Percentiles rank a stretch among this genome's conserved stretches.
Evolutionary conservation across 164 flowering plant species (phyloP).

Genomic region (Nymphaea colorata): DNA sequence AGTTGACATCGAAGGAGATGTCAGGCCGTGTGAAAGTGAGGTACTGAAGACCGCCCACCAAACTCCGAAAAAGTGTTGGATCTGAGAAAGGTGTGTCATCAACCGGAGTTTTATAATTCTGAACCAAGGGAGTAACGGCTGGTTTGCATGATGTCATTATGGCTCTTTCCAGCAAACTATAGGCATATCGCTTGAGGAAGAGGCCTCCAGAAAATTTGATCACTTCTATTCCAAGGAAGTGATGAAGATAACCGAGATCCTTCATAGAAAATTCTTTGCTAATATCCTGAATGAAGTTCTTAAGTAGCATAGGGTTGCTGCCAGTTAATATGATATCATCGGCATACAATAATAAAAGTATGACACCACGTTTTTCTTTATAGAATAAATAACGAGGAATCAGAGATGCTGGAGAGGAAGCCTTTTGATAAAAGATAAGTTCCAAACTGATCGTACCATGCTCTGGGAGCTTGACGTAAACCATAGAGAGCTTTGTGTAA

Average conservation of each 20-base stretch:
- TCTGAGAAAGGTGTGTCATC: neutral
- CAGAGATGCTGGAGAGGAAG: neutral
- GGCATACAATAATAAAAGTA: neutral
- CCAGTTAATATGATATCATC: constrained; percentile 2
- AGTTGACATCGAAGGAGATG: neutral
- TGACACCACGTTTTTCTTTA: neutral
- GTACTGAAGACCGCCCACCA: neutral
- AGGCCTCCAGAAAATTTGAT: neutral
- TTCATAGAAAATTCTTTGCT: neutral
- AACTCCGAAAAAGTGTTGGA: neutral
- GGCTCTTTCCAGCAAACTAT: neutral
- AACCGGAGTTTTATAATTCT: neutral
- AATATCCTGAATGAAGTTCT: neutral
- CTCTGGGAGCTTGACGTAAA: neutral
- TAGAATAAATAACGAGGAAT: constrained; percentile 1
- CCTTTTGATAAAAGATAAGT: neutral
- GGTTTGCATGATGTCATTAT: neutral
- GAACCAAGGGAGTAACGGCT: neutral
- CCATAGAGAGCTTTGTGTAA: neutral
- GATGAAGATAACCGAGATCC: neutral
- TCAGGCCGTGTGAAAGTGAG: neutral
- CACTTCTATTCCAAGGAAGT: neutral
- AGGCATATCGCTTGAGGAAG: neutral
- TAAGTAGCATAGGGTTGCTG: neutral
- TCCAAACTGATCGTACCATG: neutral